Evolutionary conservation across 345 rosid genomes (phyloP).

Genomic region (Populus alba): DNA sequence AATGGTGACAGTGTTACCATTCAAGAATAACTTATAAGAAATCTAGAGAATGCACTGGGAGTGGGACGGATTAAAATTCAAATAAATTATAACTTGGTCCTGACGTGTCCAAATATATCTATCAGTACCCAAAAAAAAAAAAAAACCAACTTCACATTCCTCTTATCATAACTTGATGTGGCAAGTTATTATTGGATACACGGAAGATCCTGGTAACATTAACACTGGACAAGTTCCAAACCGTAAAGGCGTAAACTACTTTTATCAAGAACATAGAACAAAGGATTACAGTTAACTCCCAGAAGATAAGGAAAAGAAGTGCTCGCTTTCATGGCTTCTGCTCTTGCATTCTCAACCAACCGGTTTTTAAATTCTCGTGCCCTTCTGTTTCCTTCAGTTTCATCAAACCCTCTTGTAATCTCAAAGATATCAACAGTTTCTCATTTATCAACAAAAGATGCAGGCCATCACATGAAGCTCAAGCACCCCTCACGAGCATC

Average conservation of each 20-base stretch:
- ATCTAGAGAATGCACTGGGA: too few relatives aligned
- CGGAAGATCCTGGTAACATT: neutral
- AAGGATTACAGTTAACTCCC: neutral
- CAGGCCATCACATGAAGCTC: constrained; percentile 23
- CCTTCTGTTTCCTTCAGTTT: constrained; percentile 17
- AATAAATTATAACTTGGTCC: neutral
- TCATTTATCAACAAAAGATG: constrained; percentile 18
- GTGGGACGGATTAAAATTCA: too few relatives aligned
- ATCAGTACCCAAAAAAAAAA: neutral
- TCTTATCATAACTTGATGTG: neutral
- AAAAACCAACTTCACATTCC: neutral
- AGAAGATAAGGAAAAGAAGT: neutral
- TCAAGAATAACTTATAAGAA: too few relatives aligned
- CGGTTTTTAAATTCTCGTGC: constrained; percentile 10
- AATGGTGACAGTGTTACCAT: too few relatives aligned
- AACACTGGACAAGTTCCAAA: neutral
- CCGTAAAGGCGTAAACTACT: neutral
- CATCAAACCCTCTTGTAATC: constrained; percentile 6
- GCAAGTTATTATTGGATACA: neutral
- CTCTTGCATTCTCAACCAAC: constrained; percentile 20
- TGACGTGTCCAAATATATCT: neutral
- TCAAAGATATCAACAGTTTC: constrained; percentile 6
- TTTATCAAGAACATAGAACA: neutral
- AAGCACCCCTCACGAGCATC: constrained; percentile 37
- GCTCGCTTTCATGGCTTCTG: constrained; percentile 23